Evolutionary conservation across 805 yeast species (phyloP).

Genomic region (Tetrapisispora nanseiensis): DNA sequence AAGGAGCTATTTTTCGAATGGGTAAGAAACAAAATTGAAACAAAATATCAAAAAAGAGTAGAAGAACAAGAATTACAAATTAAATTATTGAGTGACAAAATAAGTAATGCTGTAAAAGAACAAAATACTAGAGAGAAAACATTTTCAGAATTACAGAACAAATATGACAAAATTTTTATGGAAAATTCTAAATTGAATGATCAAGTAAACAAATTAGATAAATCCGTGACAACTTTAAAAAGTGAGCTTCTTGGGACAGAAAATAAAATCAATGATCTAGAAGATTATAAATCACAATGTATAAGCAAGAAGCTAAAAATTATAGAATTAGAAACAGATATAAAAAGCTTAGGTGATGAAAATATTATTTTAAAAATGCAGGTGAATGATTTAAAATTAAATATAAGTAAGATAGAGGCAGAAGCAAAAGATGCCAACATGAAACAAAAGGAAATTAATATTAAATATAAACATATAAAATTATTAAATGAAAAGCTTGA

Average conservation of each 20-base stretch:
- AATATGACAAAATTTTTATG: not conserved
- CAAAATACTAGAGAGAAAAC: not conserved
- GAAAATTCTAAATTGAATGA: not conserved
- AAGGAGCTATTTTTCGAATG: slow-evolving; percentile 1
- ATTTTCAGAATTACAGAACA: not conserved
- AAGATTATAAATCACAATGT: not conserved
- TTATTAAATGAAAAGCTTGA: not conserved
- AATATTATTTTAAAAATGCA: not conserved
- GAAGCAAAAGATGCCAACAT: not conserved
- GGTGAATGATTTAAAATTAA: not conserved
- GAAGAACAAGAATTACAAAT: not conserved
- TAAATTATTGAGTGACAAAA: not conserved
- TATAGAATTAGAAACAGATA: not conserved
- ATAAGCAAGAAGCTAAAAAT: not conserved
- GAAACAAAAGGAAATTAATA: not conserved
- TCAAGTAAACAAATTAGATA: not conserved
- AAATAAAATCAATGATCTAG: not conserved
- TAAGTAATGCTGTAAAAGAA: too few species aligned
- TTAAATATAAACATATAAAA: not conserved
- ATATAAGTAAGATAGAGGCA: not conserved
- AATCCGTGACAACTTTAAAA: not conserved
- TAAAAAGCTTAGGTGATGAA: not conserved
- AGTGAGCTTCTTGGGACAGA: slow-evolving; percentile 1
- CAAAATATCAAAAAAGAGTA: not conserved
- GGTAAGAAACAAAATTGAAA: not conserved